Conservation (phyloP, 305 asterid genomes). For the Nicotiana rustica region DNA sequence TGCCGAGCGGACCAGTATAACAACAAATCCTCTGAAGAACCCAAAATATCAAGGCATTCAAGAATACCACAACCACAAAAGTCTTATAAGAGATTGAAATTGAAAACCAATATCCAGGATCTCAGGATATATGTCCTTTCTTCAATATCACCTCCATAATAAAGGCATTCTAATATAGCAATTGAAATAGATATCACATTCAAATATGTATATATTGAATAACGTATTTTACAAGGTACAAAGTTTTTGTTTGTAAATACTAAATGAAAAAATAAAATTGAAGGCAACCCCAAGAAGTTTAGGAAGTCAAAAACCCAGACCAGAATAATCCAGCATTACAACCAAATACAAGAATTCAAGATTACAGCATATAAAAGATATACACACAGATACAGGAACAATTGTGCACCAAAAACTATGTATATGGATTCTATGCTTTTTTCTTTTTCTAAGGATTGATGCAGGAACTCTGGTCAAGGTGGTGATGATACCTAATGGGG, state of each 20-base stretch:
- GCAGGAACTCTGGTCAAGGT: constrained; percentile 80
- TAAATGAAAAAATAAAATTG: constrained; percentile 25
- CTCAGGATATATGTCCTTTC: neutral
- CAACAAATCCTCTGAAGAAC: neutral
- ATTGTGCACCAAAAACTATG: constrained; percentile 35
- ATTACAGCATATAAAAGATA: constrained; percentile 47
- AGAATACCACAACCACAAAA: constrained; percentile 15
- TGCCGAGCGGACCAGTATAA: neutral
- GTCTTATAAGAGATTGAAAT: constrained; percentile 9
- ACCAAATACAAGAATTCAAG: constrained; percentile 34
- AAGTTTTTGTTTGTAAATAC: neutral
- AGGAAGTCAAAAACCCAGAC: constrained; percentile 59
- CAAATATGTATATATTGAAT: neutral
- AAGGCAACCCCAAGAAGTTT: constrained; percentile 35
- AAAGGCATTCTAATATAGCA: neutral
- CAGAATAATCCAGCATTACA: constrained; percentile 65
- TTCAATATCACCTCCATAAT: constrained; percentile 2
- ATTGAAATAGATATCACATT: neutral
- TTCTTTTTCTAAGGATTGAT: constrained; percentile 44
- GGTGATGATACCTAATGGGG: constrained; percentile 55
- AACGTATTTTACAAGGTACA: constrained; percentile 12
- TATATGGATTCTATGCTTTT: constrained; percentile 51
- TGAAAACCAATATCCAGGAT: constrained; percentile 13
- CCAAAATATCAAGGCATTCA: constrained; percentile 21
- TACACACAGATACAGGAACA: constrained; percentile 50